Base-by-base conservation (phyloP, 257 asterid species). In the Solanum paucissectum region DNA sequence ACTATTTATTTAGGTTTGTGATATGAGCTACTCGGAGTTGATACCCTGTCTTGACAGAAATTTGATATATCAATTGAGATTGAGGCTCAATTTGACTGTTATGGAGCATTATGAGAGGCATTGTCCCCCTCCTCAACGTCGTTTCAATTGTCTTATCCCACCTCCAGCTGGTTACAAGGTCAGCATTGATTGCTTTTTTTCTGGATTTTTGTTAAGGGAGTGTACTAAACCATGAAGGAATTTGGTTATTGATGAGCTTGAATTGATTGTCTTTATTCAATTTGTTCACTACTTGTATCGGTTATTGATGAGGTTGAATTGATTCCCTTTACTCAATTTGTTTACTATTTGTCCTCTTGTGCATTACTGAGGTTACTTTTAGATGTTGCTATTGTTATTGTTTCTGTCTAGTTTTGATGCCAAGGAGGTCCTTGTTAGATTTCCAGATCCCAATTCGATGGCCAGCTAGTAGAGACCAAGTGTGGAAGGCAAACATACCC, bases 71-170 rank as follows among this genome's bases (percentile, higher is more conserved):
- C 98, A 95, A 73, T 89, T 92, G 94, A 95, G 89, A 87, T 84
- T 94, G 93, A 97, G 92, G 94, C 93, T 91, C 9, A 93, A 95
- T 90, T 42, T 93, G 94, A 92, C 95, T 88, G 86, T 97, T 84
- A 97, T 97, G 99, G 99, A 97, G 95, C 99, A 97, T 92, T 96
- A 95, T 85, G 98, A 96, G 90, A 91, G 98, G 92, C 99, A 95
- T 88, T 96, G 99, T 83, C 99, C 99, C 33, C 93, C 92, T n/a
- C 93, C 95, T 0, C 93, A 92, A 38, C 94, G 97, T 81, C 97
- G 98, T 33, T 95, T 90, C 91, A 97, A 95, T 85, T 97, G 99
- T 92, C 95, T 95, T 58, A 95, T 97, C 81, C 98, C 99, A 21
- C 98, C 99, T 46, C 98, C 99, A 4, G 25, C 52, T 71, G 98